A percentile compares a stretch with the other conserved stretches of the same genome.
Conservation (phyloP, 2,329 filamentous ascomycete genomes). For the Fusarium annulatum region DNA sequence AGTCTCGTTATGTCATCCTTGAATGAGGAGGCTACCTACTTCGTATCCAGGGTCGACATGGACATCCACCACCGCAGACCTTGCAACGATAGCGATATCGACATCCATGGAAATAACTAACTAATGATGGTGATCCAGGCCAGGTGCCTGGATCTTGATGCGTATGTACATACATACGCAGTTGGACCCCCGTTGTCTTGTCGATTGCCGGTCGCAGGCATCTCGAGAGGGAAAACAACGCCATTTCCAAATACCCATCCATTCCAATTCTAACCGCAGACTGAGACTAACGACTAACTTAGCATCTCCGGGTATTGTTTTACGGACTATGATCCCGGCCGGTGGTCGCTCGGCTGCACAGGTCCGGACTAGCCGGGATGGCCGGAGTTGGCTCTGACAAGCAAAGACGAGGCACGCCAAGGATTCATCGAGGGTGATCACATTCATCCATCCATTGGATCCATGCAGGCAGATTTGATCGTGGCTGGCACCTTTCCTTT, state of each 20-base stretch:
- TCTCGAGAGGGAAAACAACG: conserved; percentile 25
- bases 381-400: background rate
- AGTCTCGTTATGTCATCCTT: conserved; percentile 12
- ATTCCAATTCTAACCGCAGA: conserved; percentile 7
- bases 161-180: background rate
- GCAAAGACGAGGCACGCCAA: background rate
- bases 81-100: background rate
- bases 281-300: background rate
- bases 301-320: conserved; percentile 19
- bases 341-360: conserved; percentile 33
- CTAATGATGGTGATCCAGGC: background rate
- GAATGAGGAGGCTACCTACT: background rate
- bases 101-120: background rate
- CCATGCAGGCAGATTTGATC: conserved; percentile 13
- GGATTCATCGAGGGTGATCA: background rate
- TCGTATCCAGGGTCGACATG: background rate
- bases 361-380: conserved; percentile 31
- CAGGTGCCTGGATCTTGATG: background rate
- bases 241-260: conserved; percentile 19
- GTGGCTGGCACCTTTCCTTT: conserved; percentile 11
- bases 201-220: conserved; percentile 27
- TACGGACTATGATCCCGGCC: conserved; percentile 20
- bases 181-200: conserved; percentile 18
- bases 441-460: background rate
- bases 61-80: conserved; percentile 12